Base-by-base conservation (phyloP, 2,329 filamentous ascomycete species). In the Curvularia hawaiiensis region DNA sequence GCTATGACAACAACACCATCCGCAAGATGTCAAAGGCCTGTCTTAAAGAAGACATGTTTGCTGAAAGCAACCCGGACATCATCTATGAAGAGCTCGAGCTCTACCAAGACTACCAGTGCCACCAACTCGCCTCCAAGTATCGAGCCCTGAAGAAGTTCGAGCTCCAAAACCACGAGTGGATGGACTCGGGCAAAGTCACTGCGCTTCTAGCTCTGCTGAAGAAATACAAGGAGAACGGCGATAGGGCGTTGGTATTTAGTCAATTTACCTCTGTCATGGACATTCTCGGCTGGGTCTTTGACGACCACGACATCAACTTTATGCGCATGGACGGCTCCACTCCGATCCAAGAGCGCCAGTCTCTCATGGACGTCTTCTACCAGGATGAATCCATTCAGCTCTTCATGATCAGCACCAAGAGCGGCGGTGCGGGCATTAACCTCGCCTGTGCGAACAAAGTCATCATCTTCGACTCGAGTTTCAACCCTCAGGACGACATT, bases 401-500 rank as follows among this genome's bases (percentile, higher is more conserved):
- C 0, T 99, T 99, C 76, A 84, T 99, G 63, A 85, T 99, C 6
- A 95, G 91, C 1, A 99, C 95, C 0, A 94, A 92, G 59, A 93
- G 94, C 0, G 95, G 95, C 51, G 95, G 95, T n/a, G 95, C 94
- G 0, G 95, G 95, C 40, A 96, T 99, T 79, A 99, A 99, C 76
- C 79, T 99, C 53, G 95, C 94, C 8, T 91, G 90, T 35, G 95
- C 95, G 4, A 98, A 98, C 80, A 98, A 97, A 78, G 94, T 99
- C 66, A 87, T 99, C 77, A 95, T 99, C 70, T 97, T 98, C 74
- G 95, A 99, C 77, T 90, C 90, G 62, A 91, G 89, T n/a, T 97
- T 97, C 79, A 99, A 99, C 68, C 95, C 95, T 0, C 95, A 99
- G 73, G 94, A 98, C 66, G 95, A 99, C 72, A 88, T 97, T n/a